Evolutionary conservation across 768 basidiomycete genomes (phyloP), one percentile per base, ranked within the genome.

Genomic region (Amyloporia xantha): DNA sequence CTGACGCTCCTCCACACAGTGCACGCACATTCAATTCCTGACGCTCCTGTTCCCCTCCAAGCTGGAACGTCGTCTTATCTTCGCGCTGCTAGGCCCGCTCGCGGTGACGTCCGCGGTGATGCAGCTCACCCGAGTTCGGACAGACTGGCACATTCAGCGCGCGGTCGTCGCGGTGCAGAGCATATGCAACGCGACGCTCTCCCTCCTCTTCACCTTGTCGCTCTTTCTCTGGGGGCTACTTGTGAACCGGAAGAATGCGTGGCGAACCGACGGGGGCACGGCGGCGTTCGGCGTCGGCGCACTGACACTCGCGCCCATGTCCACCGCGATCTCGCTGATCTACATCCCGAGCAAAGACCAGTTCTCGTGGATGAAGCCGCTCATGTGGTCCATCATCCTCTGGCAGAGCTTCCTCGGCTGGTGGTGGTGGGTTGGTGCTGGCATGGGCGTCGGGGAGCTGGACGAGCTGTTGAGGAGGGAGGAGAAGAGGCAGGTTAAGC

Each of bases 381-480:
- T 97, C 45, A 81, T 91, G 66, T 94, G 91, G 82, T 83, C 86
- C 10, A 82, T 96, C 42, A 81, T 97, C 10, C 77, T 98, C 19
- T 99, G 96, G 96, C 96, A 99, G 73, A 91, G 82, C 66, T 95
- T 94, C 66, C 67, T 96, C 19, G 92, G 90, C 0, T 97, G 91
- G 91, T 97, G 93, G 93, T 97, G 93, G 93, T 97, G 92, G 92
- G 91, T 92, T 13, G 93, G 93, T 13, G 81, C 86, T 2, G 87
- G 91, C 4, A 90, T 86, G 73, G 88, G 84, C 7, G 75, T 83
- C 2, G 74, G 77, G 21, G 84, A 86, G 54, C 73, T 89, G 42
- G 82, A 87, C 57, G 77, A 88, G 49, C 73, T 80, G 48, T 63
- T 84, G 36, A 49, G 61, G 30, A 58, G 66, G 23, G 65, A 79